Percentiles rank a stretch among this genome's conserved stretches.
Conservation (phyloP, 768 basidiomycete species). For the Podaxis rugospora region DNA sequence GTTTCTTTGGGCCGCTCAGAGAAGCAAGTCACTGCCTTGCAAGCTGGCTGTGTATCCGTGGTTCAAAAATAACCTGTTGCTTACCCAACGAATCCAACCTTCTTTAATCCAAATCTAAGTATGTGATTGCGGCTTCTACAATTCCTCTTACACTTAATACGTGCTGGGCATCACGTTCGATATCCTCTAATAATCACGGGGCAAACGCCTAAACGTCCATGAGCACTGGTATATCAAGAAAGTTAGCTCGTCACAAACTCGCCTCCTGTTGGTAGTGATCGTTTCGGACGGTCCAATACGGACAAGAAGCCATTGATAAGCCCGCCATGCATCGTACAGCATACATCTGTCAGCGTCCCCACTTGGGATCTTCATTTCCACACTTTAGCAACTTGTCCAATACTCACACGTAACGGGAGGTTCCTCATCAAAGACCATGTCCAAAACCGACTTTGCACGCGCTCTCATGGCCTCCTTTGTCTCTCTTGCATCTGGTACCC, state of each 20-base stretch:
- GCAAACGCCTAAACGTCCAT: neutral
- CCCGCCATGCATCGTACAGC: slow-evolving; percentile 63
- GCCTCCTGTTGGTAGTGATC: slow-evolving; percentile 62
- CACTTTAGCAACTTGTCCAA: neutral
- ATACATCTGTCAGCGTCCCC: slow-evolving; percentile 41
- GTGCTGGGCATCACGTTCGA: neutral
- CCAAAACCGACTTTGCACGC: slow-evolving; percentile 49
- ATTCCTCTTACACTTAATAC: neutral
- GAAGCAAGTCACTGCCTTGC: neutral
- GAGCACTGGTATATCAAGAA: neutral
- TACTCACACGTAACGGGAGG: slow-evolving; percentile 41
- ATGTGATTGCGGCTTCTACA: neutral
- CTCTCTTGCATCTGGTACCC: slow-evolving; percentile 54
- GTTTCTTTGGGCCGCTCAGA: neutral
- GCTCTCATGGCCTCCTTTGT: slow-evolving; percentile 36
- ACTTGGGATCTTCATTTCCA: neutral
- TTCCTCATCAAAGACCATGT: slow-evolving; percentile 48
- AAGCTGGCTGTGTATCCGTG: neutral
- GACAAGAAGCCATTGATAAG: slow-evolving; percentile 54
- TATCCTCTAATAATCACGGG: slow-evolving; percentile 8
- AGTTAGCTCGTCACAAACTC: slow-evolving; percentile 15
- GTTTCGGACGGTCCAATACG: slow-evolving; percentile 39
- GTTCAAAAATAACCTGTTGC: neutral
- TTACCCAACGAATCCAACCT: neutral
- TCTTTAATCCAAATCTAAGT: neutral